A percentile compares a stretch with the other conserved stretches of the same genome.
Conservation (phyloP, 2,329 filamentous ascomycete species). For the Remersonia thermophila region DNA sequence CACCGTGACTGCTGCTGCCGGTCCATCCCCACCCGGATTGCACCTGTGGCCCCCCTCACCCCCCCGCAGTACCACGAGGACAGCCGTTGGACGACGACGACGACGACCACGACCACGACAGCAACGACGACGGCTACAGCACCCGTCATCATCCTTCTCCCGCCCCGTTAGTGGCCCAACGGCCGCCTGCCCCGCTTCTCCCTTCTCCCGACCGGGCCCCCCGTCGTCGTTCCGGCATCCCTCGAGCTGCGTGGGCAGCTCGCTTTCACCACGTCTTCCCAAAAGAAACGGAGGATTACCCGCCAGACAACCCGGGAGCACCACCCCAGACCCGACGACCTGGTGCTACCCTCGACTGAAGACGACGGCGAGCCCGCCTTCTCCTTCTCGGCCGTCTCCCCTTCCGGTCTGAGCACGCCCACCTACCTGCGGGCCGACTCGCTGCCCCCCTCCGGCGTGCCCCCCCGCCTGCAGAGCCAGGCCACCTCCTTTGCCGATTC, state of each 20-base stretch:
- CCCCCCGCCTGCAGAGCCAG: constrained; percentile 37
- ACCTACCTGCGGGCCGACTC: constrained; percentile 31
- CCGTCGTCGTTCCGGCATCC: constrained; percentile 9
- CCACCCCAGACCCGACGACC: constrained; percentile 25
- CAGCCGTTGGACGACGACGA: too few species aligned
- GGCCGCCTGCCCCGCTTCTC: constrained; percentile 6
- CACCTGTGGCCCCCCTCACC: too few species aligned
- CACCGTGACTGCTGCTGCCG: background rate
- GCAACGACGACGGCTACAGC: too few species aligned
- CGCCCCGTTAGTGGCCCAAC: background rate
- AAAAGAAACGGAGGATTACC: constrained; percentile 59
- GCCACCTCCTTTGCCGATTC: constrained; percentile 35
- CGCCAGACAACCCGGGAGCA: constrained; percentile 34
- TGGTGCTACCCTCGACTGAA: constrained; percentile 41
- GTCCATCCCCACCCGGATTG: background rate
- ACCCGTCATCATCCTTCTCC: too few species aligned
- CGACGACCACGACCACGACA: too few species aligned
- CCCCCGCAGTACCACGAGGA: too few species aligned
- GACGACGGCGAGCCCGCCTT: constrained; percentile 33
- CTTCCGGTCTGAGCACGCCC: constrained; percentile 27
- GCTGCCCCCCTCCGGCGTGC: constrained; percentile 37
- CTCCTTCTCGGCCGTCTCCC: constrained; percentile 36
- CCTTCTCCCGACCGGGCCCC: constrained; percentile 9
- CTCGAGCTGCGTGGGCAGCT: constrained; percentile 54
- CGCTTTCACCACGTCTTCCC: constrained; percentile 59